These are phyloP conservation scores for Blastocrithidia nonstop DNA, from an alignment of 208 protist genomes.

Conservation along the genomic window DNA sequence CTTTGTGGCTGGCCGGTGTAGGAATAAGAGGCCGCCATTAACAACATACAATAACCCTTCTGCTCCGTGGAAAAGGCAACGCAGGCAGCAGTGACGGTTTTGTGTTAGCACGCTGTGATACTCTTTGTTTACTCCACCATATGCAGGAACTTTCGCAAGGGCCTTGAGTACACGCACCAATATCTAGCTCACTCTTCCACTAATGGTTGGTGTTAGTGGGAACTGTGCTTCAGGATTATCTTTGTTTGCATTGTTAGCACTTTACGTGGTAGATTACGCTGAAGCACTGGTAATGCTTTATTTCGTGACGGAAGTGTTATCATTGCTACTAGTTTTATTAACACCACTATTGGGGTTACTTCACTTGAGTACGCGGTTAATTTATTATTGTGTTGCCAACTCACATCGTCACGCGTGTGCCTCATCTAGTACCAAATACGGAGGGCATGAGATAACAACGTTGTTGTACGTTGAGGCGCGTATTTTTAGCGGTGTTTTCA, in stretches of 20 bases:
- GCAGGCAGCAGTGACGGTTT: constrained; percentile 37
- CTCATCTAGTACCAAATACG: constrained; percentile 34
- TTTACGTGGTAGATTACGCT: too few relatives aligned
- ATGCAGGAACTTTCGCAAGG: constrained; percentile 49
- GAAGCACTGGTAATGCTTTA: too few relatives aligned
- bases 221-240: constrained; percentile 14
- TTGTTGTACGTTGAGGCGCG: constrained; percentile 63
- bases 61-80: constrained; percentile 44
- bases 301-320: too few relatives aligned
- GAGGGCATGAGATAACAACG: constrained; percentile 66
- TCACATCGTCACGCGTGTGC: constrained; percentile 62
- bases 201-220: constrained; percentile 50
- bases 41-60: constrained; percentile 71
- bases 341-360: too few relatives aligned
- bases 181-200: constrained; percentile 69
- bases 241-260: constrained; percentile 7
- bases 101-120: constrained; percentile 44
- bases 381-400: constrained; percentile 63
- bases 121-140: constrained; percentile 66
- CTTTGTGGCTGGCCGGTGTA: constrained; percentile 62
- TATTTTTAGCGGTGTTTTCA: constrained; percentile 54
- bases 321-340: background rate
- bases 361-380: constrained; percentile 20
- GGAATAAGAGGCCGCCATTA: constrained; percentile 53
- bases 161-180: constrained; percentile 66